Percentiles rank a stretch among this genome's conserved stretches.
phyloP scores from a whole-genome alignment of 2,329 filamentous ascomycete species.

The Paecilomyces sp. region DNA sequence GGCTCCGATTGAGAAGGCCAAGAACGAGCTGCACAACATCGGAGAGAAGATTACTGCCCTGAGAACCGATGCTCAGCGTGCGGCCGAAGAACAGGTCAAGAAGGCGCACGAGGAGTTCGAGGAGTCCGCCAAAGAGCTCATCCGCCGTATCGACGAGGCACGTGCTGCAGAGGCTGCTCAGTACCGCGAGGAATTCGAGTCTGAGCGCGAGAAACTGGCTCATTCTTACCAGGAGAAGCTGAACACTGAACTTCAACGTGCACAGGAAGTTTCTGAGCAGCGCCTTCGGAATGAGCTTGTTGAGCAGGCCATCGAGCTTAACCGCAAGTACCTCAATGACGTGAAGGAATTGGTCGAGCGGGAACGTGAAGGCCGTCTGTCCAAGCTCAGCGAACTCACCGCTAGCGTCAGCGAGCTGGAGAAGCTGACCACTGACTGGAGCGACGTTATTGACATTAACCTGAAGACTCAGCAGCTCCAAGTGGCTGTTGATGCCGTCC shows the following conservation, averaged over 20 bases:
- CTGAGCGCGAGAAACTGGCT: slow-evolving; percentile 74
- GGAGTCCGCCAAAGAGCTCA: slow-evolving; percentile 76
- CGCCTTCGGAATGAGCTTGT: slow-evolving; percentile 76
- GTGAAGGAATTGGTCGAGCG: slow-evolving; percentile 77
- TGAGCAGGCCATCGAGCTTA: slow-evolving; percentile 83
- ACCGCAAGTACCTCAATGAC: slow-evolving; percentile 73
- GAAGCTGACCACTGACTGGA: slow-evolving; percentile 81
- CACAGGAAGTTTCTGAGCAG: slow-evolving; percentile 73
- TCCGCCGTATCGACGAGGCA: slow-evolving; percentile 75
- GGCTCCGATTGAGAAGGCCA: slow-evolving; percentile 74
- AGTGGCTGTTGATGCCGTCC: slow-evolving; percentile 89
- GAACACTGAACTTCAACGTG: slow-evolving; percentile 68
- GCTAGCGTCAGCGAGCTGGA: slow-evolving; percentile 75
- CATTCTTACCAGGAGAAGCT: slow-evolving; percentile 74
- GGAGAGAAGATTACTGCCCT: slow-evolving; percentile 70
- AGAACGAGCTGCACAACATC: slow-evolving; percentile 71
- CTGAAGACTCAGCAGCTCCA: slow-evolving; percentile 93
- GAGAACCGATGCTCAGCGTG: slow-evolving; percentile 60
- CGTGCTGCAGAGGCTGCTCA: slow-evolving; percentile 73
- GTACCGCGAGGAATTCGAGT: slow-evolving; percentile 83
- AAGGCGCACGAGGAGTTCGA: slow-evolving; percentile 73
- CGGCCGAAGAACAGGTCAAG: slow-evolving; percentile 68
- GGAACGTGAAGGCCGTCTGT: slow-evolving; percentile 79
- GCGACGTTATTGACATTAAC: slow-evolving; percentile 80
- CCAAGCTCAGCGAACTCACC: slow-evolving; percentile 75